Evolutionary conservation across 495 filamentous ascomycete genomes (phyloP).

Genomic region (Amphirosellinia nigrospora): DNA sequence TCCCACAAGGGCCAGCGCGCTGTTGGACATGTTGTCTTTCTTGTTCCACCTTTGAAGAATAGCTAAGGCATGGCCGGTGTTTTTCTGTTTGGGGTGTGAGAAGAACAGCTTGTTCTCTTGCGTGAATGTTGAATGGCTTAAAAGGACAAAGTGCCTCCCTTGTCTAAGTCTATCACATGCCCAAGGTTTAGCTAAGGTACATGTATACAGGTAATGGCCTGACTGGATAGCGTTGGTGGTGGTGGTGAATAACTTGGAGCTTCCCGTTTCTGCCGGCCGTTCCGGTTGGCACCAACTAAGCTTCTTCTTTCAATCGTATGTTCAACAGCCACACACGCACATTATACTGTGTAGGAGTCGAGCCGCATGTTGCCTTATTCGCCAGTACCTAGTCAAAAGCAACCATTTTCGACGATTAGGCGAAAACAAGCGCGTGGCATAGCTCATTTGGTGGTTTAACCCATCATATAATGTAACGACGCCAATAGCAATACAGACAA

Average conservation of each 20-base stretch:
- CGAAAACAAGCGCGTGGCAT: not conserved
- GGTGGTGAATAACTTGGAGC: not conserved
- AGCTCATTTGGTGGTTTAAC: not conserved
- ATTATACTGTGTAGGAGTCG: not conserved
- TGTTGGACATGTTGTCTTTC: constrained; percentile 36
- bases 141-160: not conserved
- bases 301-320: too few relatives aligned
- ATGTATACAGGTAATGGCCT: not conserved
- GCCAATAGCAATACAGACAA: not conserved
- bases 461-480: not conserved
- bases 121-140: constrained; percentile 5
- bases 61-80: constrained; percentile 34
- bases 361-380: constrained; percentile 2
- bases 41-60: not conserved
- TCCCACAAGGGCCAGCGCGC: constrained; percentile 74
- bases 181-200: too few relatives aligned
- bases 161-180: too few relatives aligned
- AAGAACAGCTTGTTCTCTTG: not conserved
- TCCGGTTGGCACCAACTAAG: not conserved
- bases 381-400: not conserved
- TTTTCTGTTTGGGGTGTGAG: not conserved
- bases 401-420: not conserved
- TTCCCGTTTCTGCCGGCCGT: not conserved
- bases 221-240: not conserved
- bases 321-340: not conserved